Percentiles rank a stretch among this genome's conserved stretches.
Conservation (phyloP, 116 monocot species). For the Papilionanthe hybrid region DNA sequence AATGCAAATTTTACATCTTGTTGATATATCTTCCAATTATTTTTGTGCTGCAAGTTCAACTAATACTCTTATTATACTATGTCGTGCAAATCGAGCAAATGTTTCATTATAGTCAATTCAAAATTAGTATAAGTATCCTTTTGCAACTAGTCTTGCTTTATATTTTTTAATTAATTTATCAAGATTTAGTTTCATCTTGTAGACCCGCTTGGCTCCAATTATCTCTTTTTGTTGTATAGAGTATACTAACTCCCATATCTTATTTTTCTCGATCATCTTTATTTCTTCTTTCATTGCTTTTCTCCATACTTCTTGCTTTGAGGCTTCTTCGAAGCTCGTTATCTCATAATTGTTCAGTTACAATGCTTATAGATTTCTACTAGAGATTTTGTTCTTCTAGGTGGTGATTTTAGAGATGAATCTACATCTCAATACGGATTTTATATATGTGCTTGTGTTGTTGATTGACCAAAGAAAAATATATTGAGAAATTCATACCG, state of each 20-base stretch:
- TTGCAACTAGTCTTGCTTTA: background rate
- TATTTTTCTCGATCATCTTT: background rate
- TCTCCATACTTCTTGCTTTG: background rate
- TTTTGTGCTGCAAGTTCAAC: background rate
- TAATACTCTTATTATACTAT: background rate
- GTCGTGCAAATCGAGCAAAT: background rate
- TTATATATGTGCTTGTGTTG: background rate
- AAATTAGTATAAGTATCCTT: background rate
- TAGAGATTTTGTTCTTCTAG: background rate
- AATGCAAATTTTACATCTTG: background rate
- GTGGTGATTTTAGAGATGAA: background rate
- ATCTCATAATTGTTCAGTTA: background rate
- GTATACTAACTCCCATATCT: background rate
- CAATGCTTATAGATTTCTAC: background rate
- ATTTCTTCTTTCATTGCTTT: background rate
- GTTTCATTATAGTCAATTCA: background rate
- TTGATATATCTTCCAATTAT: background rate
- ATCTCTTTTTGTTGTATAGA: background rate
- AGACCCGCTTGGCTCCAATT: background rate
- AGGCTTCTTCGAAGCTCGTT: background rate
- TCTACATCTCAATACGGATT: background rate
- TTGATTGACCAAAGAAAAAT: too few relatives aligned
- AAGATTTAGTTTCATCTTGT: background rate
- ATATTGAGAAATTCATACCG: too few relatives aligned
- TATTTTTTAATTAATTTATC: background rate